These are phyloP conservation scores for Pulveroboletus sp. DNA, from an alignment of 1,284 basidiomycete genomes.

Conservation along the genomic window DNA sequence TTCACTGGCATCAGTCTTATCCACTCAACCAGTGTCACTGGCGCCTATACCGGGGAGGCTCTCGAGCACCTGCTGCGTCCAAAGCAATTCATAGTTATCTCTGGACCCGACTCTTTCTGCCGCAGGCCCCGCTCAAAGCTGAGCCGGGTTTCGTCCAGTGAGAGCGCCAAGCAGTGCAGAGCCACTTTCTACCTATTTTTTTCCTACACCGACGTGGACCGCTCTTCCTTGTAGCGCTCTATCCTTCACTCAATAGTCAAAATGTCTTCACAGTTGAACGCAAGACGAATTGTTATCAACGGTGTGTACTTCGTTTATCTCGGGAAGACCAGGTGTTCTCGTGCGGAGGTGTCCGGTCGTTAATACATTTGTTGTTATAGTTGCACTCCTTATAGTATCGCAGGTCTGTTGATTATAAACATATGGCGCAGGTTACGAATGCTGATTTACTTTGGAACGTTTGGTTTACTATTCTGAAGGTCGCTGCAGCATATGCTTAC, in stretches of 20 bases:
- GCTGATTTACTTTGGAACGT: constrained; percentile 2
- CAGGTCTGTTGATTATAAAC: constrained; percentile 47
- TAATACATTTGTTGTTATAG: constrained; percentile 37
- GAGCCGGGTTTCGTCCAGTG: too few relatives aligned
- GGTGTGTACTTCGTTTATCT: constrained; percentile 19
- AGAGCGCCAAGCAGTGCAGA: too few relatives aligned
- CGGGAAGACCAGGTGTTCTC: background rate
- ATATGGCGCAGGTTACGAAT: background rate
- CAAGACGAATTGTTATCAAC: constrained; percentile 29
- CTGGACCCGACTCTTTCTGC: too few relatives aligned
- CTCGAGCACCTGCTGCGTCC: background rate
- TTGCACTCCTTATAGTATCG: constrained; percentile 61
- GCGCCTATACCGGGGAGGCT: constrained; percentile 2
- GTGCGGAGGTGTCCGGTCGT: background rate
- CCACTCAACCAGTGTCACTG: background rate
- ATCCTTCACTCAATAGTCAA: background rate
- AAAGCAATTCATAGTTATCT: background rate
- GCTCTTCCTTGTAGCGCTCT: background rate
- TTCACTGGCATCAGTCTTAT: too few relatives aligned
- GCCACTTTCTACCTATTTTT: background rate
- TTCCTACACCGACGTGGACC: background rate
- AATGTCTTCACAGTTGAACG: constrained; percentile 30
- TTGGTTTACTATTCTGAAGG: constrained; percentile 35
- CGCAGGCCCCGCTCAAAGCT: too few relatives aligned
- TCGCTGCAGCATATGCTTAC: constrained; percentile 52